phyloP scores from a whole-genome alignment of 305 asterid genomes.

The Fraxinus paxiana region DNA sequence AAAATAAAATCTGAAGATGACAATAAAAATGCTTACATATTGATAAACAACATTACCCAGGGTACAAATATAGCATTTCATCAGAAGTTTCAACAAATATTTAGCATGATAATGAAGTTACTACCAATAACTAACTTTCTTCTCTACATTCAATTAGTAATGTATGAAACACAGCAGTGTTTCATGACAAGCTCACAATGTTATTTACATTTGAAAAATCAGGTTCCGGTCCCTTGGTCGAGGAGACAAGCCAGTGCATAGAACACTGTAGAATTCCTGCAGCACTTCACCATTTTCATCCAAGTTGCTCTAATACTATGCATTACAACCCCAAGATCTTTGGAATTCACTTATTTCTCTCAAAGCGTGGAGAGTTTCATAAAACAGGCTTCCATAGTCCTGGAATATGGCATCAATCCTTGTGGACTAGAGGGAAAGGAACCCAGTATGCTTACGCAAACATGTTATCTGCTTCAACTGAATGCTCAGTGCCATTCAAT shows the following conservation, averaged over 20 bases:
- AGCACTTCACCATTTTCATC: neutral
- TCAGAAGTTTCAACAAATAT: neutral
- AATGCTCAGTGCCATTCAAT: neutral
- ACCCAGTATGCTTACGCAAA: neutral
- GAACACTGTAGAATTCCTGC: neutral
- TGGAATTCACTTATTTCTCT: conserved; percentile 7
- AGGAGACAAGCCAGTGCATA: neutral
- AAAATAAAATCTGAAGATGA: neutral
- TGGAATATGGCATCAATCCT: neutral
- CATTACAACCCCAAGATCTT: neutral
- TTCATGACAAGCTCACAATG: neutral
- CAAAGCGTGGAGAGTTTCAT: neutral
- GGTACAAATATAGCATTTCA: neutral
- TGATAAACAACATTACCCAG: neutral
- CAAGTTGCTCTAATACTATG: neutral
- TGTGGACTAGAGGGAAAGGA: neutral
- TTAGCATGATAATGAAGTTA: neutral
- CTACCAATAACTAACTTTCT: neutral
- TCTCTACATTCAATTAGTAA: neutral
- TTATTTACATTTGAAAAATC: neutral
- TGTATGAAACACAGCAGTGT: neutral
- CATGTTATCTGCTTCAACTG: neutral
- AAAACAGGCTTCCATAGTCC: neutral
- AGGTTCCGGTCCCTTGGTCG: neutral
- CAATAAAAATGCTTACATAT: neutral